Conservation (phyloP, 495 filamentous ascomycete species). For the Aspergillus hancockii region DNA sequence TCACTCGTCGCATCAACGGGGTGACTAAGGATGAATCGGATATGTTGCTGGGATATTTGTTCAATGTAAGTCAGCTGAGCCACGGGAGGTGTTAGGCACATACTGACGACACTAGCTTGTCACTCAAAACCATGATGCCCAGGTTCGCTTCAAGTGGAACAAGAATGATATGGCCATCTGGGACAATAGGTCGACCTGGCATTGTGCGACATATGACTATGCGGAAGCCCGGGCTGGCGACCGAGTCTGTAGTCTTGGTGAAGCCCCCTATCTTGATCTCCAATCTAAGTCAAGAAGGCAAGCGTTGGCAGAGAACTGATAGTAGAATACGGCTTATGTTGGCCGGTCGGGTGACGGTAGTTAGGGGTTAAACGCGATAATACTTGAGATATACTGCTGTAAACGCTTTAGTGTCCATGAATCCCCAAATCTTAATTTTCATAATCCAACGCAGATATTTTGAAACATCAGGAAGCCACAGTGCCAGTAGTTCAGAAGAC, state of each 20-base stretch:
- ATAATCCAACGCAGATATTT: not conserved
- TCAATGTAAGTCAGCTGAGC: constrained; percentile 45
- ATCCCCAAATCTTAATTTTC: not conserved
- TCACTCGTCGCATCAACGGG: constrained; percentile 65
- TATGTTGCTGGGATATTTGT: constrained; percentile 35
- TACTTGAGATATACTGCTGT: too few relatives aligned
- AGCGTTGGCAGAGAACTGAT: constrained; percentile 13
- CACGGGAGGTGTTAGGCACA: not conserved
- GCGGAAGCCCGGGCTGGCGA: constrained; percentile 51
- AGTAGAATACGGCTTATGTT: too few relatives aligned
- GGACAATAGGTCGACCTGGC: constrained; percentile 72
- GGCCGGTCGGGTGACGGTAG: too few relatives aligned
- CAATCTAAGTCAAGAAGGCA: constrained; percentile 39
- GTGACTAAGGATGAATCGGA: constrained; percentile 37
- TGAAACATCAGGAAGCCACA: not conserved
- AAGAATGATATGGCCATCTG: constrained; percentile 69
- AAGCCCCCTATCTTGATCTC: constrained; percentile 63
- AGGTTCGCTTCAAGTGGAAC: constrained; percentile 68
- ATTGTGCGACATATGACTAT: constrained; percentile 71
- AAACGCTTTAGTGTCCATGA: not conserved
- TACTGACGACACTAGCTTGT: constrained; percentile 40
- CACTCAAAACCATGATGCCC: constrained; percentile 72
- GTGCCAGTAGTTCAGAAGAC: not conserved
- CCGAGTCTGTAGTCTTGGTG: constrained; percentile 61
- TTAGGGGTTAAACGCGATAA: too few relatives aligned